These are phyloP conservation scores for Skeletonema marinoi DNA, from an alignment of 108 stramenopile genomes.

Conservation along the genomic window DNA sequence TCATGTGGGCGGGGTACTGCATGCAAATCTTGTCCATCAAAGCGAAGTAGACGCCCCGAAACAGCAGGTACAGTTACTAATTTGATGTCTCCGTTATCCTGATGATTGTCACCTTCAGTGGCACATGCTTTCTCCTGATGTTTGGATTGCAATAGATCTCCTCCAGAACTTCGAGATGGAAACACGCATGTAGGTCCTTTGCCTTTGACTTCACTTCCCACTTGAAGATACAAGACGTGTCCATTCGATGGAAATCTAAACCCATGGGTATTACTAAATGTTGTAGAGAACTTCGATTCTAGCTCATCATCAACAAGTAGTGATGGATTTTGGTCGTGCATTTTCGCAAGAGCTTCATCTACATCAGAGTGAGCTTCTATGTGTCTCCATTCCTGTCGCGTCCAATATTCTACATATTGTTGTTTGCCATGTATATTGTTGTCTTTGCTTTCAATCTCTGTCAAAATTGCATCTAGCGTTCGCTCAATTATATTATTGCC, in stretches of 20 bases:
- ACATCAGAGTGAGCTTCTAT: conserved; percentile 86
- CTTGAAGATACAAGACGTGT: conserved; percentile 74
- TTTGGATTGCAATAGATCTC: conserved; percentile 48
- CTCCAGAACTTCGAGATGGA: conserved; percentile 54
- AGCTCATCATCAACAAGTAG: conserved; percentile 6
- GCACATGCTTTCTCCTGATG: background rate
- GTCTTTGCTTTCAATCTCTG: conserved; percentile 32
- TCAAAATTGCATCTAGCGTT: conserved; percentile 49
- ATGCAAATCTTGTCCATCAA: conserved; percentile 69
- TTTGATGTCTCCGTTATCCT: conserved; percentile 35
- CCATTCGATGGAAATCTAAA: conserved; percentile 66
- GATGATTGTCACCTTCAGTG: background rate
- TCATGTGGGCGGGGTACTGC: conserved; percentile 78
- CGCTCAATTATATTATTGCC: conserved; percentile 38
- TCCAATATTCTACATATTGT: conserved; percentile 78
- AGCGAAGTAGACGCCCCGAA: conserved; percentile 67
- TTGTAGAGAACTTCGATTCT: conserved; percentile 30
- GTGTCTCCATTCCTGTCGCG: conserved; percentile 68
- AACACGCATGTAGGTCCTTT: conserved; percentile 76
- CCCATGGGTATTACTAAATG: conserved; percentile 17
- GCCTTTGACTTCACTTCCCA: conserved; percentile 64
- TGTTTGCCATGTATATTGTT: background rate
- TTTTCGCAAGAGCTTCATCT: conserved; percentile 65
- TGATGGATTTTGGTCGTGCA: conserved; percentile 24
- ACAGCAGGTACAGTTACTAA: conserved; percentile 68